Conservation (phyloP, 2,329 filamentous ascomycete species). For the Claviceps arundinis region DNA sequence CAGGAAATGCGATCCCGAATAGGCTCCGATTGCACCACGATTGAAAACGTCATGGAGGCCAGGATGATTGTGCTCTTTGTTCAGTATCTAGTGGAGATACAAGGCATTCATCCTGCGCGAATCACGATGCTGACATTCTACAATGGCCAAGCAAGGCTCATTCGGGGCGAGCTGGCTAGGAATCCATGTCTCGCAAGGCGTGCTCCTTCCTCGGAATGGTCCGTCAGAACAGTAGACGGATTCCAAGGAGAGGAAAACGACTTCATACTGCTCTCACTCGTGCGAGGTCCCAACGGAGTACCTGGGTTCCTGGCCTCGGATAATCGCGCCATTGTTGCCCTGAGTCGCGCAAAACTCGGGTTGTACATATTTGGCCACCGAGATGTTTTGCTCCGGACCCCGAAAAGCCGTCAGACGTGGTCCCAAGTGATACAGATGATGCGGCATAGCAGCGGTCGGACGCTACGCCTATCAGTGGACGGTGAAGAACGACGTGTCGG, state of each 20-base stretch:
- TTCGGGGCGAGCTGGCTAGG: constrained; percentile 36
- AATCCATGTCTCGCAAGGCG: constrained; percentile 12
- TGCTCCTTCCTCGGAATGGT: constrained; percentile 23
- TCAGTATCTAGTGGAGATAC: constrained; percentile 47
- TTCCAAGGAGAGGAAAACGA: constrained; percentile 91
- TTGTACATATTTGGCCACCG: constrained; percentile 79
- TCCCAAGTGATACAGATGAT: constrained; percentile 28
- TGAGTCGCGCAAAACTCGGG: constrained; percentile 59
- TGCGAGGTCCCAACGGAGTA: constrained; percentile 47
- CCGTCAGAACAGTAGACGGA: constrained; percentile 71
- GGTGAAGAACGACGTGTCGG: constrained; percentile 34
- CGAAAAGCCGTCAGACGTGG: constrained; percentile 29
- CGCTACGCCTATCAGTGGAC: constrained; percentile 33
- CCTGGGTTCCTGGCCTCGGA: constrained; percentile 63
- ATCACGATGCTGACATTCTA: constrained; percentile 85
- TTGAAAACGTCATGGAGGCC: constrained; percentile 55
- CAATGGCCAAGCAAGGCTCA: constrained; percentile 61
- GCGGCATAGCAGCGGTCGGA: constrained; percentile 18
- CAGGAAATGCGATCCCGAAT: constrained; percentile 30
- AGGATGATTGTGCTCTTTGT: constrained; percentile 63
- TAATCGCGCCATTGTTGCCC: constrained; percentile 44
- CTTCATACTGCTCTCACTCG: constrained; percentile 66
- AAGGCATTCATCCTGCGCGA: constrained; percentile 39
- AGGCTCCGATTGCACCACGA: constrained; percentile 49
- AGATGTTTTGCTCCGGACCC: constrained; percentile 31